Evolutionary conservation across 768 basidiomycete genomes (phyloP), one percentile per base, ranked within the genome.

Genomic region (Megacollybia marginata): DNA sequence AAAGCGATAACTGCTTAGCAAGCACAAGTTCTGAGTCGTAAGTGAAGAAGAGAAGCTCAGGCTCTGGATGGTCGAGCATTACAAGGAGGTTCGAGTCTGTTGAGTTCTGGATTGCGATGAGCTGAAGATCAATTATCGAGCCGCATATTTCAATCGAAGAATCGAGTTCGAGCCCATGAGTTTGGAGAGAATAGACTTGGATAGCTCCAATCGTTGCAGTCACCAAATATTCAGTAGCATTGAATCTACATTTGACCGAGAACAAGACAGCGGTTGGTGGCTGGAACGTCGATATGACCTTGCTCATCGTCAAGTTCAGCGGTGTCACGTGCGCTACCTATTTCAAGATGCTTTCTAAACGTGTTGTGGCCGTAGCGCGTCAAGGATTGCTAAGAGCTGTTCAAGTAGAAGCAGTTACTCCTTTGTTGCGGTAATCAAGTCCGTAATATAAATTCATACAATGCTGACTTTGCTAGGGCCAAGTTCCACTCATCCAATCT

Each of bases 31-130:
- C 61, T 33, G 69, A 60, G 34, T 71, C 67, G 58, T 82, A 85
- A 3, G 68, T 60, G 36, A 92, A 68, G 54, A 89, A 71, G 33
- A 90, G 63, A 11, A 91, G 71, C 52, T 82, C 80, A 9, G 88
- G 85, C 33, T 86, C 79, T 1, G 88, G 88, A 56, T 89, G 87
- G 52, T 86, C 86, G 0, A 85, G 75, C 59, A 91, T 72, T 32
- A 88, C 72, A 18, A 88, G 61, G 12, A 91, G 57, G 58, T 80
- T 80, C 28, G 72, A 72, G 55, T 65, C 69, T 33, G 57, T 53
- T 40, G 67, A 68, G 49, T 67, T 69, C 67, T 57, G 57, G 46
- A 36, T 35, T 18, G 32, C 46, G 42, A 46, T 13, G 36, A 40
- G 19, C 40, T 35, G 10, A 1, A 15, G 33, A 34, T 15, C 23